A percentile compares a stretch with the other conserved stretches of the same genome.
Conservation (phyloP, 192 early-diverging fungal species). For the Dispira parvispora region DNA sequence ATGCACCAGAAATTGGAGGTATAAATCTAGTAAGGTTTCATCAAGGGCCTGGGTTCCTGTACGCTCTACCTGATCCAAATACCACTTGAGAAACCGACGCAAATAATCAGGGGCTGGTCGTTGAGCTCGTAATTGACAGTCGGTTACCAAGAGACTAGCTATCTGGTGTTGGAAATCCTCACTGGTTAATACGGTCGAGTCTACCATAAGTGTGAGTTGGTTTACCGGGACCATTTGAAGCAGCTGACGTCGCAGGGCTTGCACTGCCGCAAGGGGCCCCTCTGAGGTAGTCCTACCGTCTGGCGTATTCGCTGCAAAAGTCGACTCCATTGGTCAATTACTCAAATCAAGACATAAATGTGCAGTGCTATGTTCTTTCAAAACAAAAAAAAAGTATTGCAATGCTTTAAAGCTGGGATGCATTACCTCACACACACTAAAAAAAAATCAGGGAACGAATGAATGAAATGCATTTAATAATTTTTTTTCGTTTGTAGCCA, state of each 20-base stretch:
- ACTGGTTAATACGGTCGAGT: neutral
- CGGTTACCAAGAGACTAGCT: neutral
- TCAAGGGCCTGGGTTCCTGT: neutral
- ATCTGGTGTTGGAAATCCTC: neutral
- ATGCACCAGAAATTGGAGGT: neutral
- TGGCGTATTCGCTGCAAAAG: too few relatives aligned
- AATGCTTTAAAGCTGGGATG: too few relatives aligned
- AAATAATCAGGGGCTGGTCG: neutral
- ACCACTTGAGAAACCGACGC: slow-evolving; percentile 8
- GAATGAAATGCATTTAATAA: too few relatives aligned
- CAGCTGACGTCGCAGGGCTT: slow-evolving; percentile 2
- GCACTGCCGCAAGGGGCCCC: too few relatives aligned
- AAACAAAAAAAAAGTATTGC: too few relatives aligned
- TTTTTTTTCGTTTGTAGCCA: too few relatives aligned
- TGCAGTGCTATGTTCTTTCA: too few relatives aligned
- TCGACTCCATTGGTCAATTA: too few relatives aligned
- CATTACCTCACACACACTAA: too few relatives aligned
- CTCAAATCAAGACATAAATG: too few relatives aligned
- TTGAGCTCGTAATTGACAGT: neutral
- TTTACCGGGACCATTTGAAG: slow-evolving; percentile 6
- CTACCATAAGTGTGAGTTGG: neutral
- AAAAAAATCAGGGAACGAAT: too few relatives aligned
- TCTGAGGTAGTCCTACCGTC: too few relatives aligned
- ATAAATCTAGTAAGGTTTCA: neutral
- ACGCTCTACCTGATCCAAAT: slow-evolving; percentile 2